Evolutionary conservation across 495 filamentous ascomycete species (phyloP).

Genomic region (Opeltia flavorubescens): DNA sequence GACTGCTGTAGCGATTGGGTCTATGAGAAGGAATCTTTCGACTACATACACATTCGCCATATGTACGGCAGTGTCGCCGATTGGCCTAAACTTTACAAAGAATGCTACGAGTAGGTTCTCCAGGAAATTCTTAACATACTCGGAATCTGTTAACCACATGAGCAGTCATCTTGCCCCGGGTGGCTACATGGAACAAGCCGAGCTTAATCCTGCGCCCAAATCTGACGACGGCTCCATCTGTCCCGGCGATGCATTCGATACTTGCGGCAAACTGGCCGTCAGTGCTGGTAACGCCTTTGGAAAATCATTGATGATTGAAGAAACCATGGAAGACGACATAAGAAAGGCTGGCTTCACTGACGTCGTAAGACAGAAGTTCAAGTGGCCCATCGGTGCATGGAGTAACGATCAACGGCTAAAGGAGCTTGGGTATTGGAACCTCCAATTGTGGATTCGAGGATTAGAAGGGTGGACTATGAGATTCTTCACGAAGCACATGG

Average conservation of each 20-base stretch:
- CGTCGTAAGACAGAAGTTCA: constrained; percentile 41
- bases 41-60: constrained; percentile 49
- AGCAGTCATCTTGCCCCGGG: constrained; percentile 43
- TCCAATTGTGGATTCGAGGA: constrained; percentile 45
- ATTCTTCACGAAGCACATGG: constrained; percentile 42
- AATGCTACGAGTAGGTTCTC: constrained; percentile 20
- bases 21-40: constrained; percentile 37
- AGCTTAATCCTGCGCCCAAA: constrained; percentile 33
- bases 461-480: constrained; percentile 43
- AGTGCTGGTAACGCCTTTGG: constrained; percentile 36
- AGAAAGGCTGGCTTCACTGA: constrained; percentile 42
- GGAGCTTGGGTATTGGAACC: constrained; percentile 47
- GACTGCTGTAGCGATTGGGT: constrained; percentile 39
- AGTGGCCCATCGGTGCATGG: constrained; percentile 56
- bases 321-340: constrained; percentile 24
- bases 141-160: too few species aligned
- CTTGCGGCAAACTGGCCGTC: constrained; percentile 36
- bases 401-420: constrained; percentile 47
- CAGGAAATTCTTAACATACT: background rate
- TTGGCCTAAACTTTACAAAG: constrained; percentile 35
- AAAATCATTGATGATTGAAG: constrained; percentile 32
- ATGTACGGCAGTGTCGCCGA: constrained; percentile 43
- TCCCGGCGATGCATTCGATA: constrained; percentile 32
- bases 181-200: constrained; percentile 49
- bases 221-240: constrained; percentile 38